These are phyloP conservation scores for Metarhizium album DNA, from an alignment of 2,329 filamentous ascomycete species.

Conservation along the genomic window DNA sequence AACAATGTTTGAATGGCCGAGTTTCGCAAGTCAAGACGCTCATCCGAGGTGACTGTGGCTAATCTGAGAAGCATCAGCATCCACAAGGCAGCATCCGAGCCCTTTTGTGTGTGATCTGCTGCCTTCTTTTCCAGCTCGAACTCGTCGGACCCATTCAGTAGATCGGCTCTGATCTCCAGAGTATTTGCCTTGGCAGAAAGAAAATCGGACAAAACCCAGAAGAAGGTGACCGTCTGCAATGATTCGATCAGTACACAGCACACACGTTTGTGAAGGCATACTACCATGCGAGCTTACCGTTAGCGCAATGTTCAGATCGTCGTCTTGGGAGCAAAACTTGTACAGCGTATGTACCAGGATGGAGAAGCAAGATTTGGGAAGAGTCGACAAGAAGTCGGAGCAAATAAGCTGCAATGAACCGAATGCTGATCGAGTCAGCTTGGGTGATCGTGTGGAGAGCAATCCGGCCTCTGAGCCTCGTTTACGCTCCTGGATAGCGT, in stretches of 20 bases:
- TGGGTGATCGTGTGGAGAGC: conserved; percentile 51
- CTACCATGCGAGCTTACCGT: conserved; percentile 46
- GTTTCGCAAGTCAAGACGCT: conserved; percentile 66
- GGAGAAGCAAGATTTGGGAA: conserved; percentile 60
- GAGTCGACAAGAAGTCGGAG: conserved; percentile 78
- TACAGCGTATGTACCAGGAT: conserved; percentile 79
- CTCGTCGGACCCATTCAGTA: conserved; percentile 39
- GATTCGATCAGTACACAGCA: not conserved
- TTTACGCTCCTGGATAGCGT: conserved; percentile 21
- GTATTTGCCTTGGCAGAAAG: conserved; percentile 51
- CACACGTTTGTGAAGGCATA: not conserved
- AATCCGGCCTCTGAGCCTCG: conserved; percentile 19
- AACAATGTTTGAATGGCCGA: conserved; percentile 86
- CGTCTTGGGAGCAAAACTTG: conserved; percentile 77
- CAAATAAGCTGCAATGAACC: conserved; percentile 84
- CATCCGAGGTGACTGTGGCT: conserved; percentile 60
- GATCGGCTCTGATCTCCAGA: conserved; percentile 45
- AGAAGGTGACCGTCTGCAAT: conserved; percentile 73
- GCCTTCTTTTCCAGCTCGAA: conserved; percentile 48
- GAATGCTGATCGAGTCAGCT: conserved; percentile 78
- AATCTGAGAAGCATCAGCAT: conserved; percentile 64
- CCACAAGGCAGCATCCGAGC: conserved; percentile 65
- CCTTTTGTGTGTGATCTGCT: conserved; percentile 44
- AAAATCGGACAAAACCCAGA: conserved; percentile 91
- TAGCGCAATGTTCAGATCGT: conserved; percentile 90